A percentile compares a stretch with the other conserved stretches of the same genome.
Conservation (phyloP, 306 rosid genomes). For the Calophaca sinica region DNA sequence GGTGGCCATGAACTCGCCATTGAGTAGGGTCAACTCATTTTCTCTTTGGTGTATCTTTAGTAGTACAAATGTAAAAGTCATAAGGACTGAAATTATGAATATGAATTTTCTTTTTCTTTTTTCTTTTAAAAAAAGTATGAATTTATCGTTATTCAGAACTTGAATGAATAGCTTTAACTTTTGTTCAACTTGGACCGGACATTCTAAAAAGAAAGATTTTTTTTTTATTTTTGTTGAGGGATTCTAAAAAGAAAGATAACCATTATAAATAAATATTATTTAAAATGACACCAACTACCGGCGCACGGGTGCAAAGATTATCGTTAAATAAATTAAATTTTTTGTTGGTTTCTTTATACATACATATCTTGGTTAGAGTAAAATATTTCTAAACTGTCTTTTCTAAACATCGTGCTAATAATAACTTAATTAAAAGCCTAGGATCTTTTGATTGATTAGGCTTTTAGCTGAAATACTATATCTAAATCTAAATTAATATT, state of each 20-base stretch:
- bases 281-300: constrained; percentile 34
- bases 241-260: constrained; percentile 39
- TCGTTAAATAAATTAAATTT: constrained; percentile 9
- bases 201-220: constrained; percentile 42
- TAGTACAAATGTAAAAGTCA: constrained; percentile 18
- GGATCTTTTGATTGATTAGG: constrained; percentile 21
- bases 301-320: constrained; percentile 52
- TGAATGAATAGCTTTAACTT: constrained; percentile 37
- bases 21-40: constrained; percentile 48
- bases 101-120: not conserved
- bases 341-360: not conserved
- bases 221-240: too few relatives aligned
- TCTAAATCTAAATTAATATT: not conserved
- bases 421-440: constrained; percentile 42
- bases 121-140: constrained; percentile 42
- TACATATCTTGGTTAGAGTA: constrained; percentile 25
- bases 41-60: constrained; percentile 23
- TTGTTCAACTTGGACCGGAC: constrained; percentile 39
- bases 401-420: constrained; percentile 40
- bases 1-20: constrained; percentile 39
- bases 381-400: constrained; percentile 39
- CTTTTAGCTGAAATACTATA: constrained; percentile 15
- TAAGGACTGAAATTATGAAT: not conserved
- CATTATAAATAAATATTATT: constrained; percentile 16
- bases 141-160: constrained; percentile 46